These are phyloP conservation scores for Coniochaeta prunicola DNA, from an alignment of 2,329 filamentous ascomycete species.

Conservation along the genomic window DNA sequence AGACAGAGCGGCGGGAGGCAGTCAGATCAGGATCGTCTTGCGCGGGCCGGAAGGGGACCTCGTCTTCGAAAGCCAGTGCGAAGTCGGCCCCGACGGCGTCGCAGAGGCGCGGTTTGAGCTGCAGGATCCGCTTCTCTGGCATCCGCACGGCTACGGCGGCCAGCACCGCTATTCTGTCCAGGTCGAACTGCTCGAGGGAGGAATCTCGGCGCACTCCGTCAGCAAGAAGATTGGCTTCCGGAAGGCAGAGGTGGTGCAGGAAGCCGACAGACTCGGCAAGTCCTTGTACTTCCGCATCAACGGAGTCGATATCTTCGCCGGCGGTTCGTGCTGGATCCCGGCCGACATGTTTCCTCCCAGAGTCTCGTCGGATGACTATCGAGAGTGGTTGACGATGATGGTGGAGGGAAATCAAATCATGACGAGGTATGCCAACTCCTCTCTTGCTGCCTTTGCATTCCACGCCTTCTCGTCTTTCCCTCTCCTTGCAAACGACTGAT, in stretches of 20 bases:
- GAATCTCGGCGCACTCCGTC: background rate
- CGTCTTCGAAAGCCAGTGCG: background rate
- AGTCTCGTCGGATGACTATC: constrained; percentile 31
- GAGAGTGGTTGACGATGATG: constrained; percentile 54
- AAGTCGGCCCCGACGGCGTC: background rate
- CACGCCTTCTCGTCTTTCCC: constrained; percentile 20
- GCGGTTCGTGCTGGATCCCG: constrained; percentile 30
- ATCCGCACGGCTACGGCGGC: constrained; percentile 23
- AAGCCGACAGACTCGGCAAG: constrained; percentile 29
- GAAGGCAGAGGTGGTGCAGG: constrained; percentile 37
- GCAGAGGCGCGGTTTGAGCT: background rate
- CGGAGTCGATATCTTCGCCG: constrained; percentile 23
- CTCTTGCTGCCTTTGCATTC: constrained; percentile 54
- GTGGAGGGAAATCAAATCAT: constrained; percentile 60
- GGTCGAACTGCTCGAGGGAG: constrained; percentile 11
- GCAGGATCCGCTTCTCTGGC: constrained; percentile 33
- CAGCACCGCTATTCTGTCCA: constrained; percentile 44
- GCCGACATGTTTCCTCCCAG: constrained; percentile 25
- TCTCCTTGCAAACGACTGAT: too few relatives aligned
- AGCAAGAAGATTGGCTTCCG: constrained; percentile 49
- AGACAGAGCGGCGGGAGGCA: background rate
- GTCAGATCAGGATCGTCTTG: too few relatives aligned
- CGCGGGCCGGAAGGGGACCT: too few relatives aligned
- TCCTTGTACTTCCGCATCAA: constrained; percentile 31
- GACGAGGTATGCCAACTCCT: too few relatives aligned